Percentiles rank a stretch among this genome's conserved stretches.
Evolutionary conservation across 1,284 basidiomycete genomes (phyloP).

Genomic region (Chalciporus piperatoides): DNA sequence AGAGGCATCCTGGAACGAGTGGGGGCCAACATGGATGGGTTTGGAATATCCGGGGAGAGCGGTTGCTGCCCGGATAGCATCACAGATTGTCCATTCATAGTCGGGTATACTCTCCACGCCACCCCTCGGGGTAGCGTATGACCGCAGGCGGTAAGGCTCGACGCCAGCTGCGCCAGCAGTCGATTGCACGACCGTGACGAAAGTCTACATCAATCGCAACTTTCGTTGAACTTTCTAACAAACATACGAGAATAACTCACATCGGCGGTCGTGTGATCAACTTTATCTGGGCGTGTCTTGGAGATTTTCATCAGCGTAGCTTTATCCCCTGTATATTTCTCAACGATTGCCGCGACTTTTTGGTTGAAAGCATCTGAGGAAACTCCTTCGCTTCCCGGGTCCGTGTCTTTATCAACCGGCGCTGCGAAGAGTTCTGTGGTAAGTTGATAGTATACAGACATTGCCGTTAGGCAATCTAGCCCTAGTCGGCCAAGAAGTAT

Average conservation of each 20-base stretch:
- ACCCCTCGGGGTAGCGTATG: neutral
- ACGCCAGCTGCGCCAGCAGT: neutral
- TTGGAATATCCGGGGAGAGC: conserved; percentile 1
- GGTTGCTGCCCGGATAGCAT: neutral
- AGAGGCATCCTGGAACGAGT: conserved; percentile 1
- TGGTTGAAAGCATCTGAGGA: neutral
- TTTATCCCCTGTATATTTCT: conserved; percentile 1
- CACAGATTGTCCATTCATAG: neutral
- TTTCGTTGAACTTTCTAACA: too few relatives aligned
- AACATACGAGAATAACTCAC: too few relatives aligned
- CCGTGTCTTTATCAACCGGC: neutral
- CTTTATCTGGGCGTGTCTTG: neutral
- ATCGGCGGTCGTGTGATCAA: neutral
- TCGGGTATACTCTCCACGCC: neutral
- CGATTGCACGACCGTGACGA: neutral
- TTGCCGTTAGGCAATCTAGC: conserved; percentile 1
- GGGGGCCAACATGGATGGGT: neutral
- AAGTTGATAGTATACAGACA: neutral
- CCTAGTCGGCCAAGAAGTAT: neutral
- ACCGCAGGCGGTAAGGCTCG: neutral
- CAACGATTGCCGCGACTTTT: neutral
- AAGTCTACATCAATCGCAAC: neutral
- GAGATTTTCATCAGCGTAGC: neutral
- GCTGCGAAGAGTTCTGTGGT: neutral
- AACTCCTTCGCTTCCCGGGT: neutral